Conservation (phyloP, 2,329 filamentous ascomycete species). For the Phaeosphaeriaceae sp. region DNA sequence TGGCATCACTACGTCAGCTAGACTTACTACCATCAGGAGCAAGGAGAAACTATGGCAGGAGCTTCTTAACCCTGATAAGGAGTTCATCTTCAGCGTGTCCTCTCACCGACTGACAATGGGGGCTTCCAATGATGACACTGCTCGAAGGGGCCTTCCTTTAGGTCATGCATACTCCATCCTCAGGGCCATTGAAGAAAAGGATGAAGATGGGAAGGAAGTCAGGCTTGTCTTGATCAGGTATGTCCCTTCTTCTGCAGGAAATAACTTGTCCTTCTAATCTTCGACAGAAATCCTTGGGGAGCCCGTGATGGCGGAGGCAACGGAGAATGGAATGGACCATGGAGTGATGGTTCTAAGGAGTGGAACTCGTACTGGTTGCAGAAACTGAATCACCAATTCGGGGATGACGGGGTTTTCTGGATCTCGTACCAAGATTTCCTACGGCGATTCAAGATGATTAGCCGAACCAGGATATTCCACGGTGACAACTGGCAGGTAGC, state of each 20-base stretch:
- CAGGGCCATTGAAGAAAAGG: constrained; percentile 62
- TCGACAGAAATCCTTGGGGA: constrained; percentile 76
- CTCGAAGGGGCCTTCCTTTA: constrained; percentile 52
- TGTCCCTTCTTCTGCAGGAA: too few species aligned
- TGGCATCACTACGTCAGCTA: constrained; percentile 71
- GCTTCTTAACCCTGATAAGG: constrained; percentile 73
- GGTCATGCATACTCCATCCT: constrained; percentile 64
- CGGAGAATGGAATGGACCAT: constrained; percentile 77
- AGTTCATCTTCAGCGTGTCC: constrained; percentile 74
- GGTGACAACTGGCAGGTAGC: constrained; percentile 65
- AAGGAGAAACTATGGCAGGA: constrained; percentile 86
- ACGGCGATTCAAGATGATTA: constrained; percentile 62
- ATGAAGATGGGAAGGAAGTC: constrained; percentile 36
- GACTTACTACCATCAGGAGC: constrained; percentile 73
- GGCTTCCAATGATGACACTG: constrained; percentile 66
- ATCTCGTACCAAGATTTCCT: constrained; percentile 65
- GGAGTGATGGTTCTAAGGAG: constrained; percentile 81
- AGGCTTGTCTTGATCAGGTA: constrained; percentile 68
- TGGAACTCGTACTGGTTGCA: constrained; percentile 82
- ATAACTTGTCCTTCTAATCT: constrained; percentile 23
- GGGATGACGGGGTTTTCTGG: constrained; percentile 73
- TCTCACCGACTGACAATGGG: constrained; percentile 61
- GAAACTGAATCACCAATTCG: constrained; percentile 73
- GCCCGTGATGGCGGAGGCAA: constrained; percentile 53
- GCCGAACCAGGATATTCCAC: constrained; percentile 66